Conservation (phyloP, 1,139 yeast species). For the Citeromyces siamensis region DNA sequence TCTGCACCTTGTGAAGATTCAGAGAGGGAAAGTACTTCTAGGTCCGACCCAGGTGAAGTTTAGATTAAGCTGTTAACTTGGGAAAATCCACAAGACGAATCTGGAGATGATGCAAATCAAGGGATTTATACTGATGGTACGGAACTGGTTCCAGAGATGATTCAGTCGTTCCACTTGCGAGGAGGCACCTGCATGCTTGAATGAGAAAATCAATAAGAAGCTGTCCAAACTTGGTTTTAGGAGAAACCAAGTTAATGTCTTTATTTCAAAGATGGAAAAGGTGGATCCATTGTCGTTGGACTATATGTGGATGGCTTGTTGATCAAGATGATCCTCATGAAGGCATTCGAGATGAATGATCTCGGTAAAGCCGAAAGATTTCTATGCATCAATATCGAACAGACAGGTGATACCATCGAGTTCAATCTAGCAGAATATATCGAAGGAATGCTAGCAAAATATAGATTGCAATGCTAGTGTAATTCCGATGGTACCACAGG, state of each 20-base stretch:
- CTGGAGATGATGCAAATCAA: too few species aligned
- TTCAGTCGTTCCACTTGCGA: too few species aligned
- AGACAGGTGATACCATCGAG: constrained; percentile 1
- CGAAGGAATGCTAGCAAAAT: background rate
- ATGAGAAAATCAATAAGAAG: too few species aligned
- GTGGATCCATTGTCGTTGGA: constrained; percentile 1
- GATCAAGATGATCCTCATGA: background rate
- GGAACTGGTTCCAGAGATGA: too few species aligned
- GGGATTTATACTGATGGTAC: too few species aligned
- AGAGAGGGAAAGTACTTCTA: too few species aligned
- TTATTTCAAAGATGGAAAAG: background rate
- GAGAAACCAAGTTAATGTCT: background rate
- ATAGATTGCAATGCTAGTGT: constrained; percentile 1
- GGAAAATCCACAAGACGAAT: too few species aligned
- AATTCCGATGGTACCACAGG: background rate
- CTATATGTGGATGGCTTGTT: constrained; percentile 1
- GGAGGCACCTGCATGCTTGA: too few species aligned
- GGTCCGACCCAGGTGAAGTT: too few species aligned
- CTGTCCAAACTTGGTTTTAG: background rate
- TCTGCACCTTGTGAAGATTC: too few species aligned
- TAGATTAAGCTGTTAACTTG: too few species aligned
- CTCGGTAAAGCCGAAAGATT: constrained; percentile 1
- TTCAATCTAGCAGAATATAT: background rate
- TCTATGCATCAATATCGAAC: background rate
- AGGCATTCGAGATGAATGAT: background rate